Percentiles rank a stretch among this genome's conserved stretches.
Evolutionary conservation across 352 stramenopile genomes (phyloP).

Genomic region (Globisporangium takayamanum): DNA sequence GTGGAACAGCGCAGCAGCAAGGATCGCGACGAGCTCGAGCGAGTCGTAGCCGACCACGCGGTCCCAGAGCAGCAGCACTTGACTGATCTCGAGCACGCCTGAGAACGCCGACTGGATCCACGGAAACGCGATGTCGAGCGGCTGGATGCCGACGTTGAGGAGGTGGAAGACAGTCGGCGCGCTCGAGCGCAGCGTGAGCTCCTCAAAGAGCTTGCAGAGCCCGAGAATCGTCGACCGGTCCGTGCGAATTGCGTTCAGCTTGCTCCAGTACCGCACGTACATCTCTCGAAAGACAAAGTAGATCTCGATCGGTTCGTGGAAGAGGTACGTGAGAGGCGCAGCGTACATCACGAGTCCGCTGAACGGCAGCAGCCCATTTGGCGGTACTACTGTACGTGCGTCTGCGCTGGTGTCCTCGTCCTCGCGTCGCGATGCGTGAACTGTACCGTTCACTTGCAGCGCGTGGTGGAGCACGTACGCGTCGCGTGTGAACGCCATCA

Average conservation of each 20-base stretch:
- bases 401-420: not conserved
- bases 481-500: conserved; percentile 74
- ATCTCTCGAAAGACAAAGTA: conserved; percentile 78
- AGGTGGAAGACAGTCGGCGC: conserved; percentile 53
- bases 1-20: conserved; percentile 65
- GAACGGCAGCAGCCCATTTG: conserved; percentile 67
- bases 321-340: conserved; percentile 66
- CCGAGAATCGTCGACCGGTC: conserved; percentile 50
- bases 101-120: conserved; percentile 81
- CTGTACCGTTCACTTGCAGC: conserved; percentile 42
- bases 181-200: conserved; percentile 44
- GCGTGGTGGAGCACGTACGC: conserved; percentile 34
- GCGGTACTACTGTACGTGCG: conserved; percentile 19
- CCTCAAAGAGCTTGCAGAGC: conserved; percentile 74
- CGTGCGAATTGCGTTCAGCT: conserved; percentile 55
- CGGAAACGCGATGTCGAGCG: conserved; percentile 67
- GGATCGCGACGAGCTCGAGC: conserved; percentile 57
- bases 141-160: conserved; percentile 45
- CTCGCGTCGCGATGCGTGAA: conserved; percentile 8
- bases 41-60: conserved; percentile 66
- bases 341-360: conserved; percentile 69
- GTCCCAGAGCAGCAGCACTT: conserved; percentile 77
- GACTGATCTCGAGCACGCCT: conserved; percentile 60
- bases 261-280: conserved; percentile 77
- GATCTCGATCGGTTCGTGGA: conserved; percentile 49